Evolutionary conservation across 768 basidiomycete genomes (phyloP).

Genomic region (Hemileccinum impolitum): DNA sequence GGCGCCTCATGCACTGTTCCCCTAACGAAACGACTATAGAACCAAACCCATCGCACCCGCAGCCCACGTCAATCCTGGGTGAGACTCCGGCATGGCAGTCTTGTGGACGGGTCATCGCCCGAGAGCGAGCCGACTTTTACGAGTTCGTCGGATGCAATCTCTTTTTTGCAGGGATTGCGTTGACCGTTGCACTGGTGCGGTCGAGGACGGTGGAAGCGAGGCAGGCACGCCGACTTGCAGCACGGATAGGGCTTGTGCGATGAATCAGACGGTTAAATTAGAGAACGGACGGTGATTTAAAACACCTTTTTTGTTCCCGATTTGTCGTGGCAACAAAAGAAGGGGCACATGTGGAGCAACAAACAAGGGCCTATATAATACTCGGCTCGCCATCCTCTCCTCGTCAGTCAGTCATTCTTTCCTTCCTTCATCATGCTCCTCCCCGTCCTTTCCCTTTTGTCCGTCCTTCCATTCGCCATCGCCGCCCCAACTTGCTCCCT

Average conservation of each 20-base stretch:
- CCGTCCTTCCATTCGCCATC: slow-evolving; percentile 22
- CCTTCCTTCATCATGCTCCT: slow-evolving; percentile 16
- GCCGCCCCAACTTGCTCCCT: slow-evolving; percentile 29
- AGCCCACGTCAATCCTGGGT: slow-evolving; percentile 29
- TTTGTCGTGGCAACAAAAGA: too few relatives aligned
- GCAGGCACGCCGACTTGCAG: slow-evolving; percentile 81
- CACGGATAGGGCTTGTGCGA: slow-evolving; percentile 72
- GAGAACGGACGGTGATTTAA: slow-evolving; percentile 9
- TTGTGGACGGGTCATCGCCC: slow-evolving; percentile 78
- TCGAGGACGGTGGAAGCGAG: slow-evolving; percentile 64
- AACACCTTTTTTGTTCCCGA: too few relatives aligned
- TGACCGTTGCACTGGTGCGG: slow-evolving; percentile 65
- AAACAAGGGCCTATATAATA: too few relatives aligned
- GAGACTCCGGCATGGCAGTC: slow-evolving; percentile 88
- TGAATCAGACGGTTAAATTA: slow-evolving; percentile 2
- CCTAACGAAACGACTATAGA: slow-evolving; percentile 23
- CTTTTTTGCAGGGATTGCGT: slow-evolving; percentile 61
- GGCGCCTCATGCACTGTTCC: slow-evolving; percentile 82
- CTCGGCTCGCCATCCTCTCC: neutral
- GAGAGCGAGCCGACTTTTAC: slow-evolving; percentile 84
- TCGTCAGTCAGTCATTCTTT: slow-evolving; percentile 17
- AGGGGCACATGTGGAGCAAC: too few relatives aligned
- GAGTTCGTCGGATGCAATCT: slow-evolving; percentile 89
- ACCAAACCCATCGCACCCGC: slow-evolving; percentile 9
- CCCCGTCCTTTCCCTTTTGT: slow-evolving; percentile 20